Base-by-base conservation (phyloP, 2,329 filamentous ascomycete genomes). In the Chaetomiaceae sp. region DNA sequence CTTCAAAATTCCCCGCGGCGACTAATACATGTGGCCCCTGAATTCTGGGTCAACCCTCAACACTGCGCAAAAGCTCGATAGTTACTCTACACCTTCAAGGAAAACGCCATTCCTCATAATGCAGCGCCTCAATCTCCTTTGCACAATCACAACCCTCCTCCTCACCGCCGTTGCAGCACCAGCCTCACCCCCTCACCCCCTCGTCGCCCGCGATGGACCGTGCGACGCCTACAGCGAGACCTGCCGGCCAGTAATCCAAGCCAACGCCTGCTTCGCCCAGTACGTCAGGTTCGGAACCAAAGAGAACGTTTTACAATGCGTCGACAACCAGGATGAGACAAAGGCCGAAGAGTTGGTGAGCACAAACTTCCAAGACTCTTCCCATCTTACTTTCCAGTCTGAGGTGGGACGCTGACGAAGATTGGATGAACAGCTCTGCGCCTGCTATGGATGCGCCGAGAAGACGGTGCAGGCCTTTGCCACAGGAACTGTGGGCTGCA, bases 141-240 rank as follows among this genome's bases (percentile, higher is more conserved):
- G 38, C 25, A 50, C 33, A 4, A 17, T 46, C 33, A 38, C 34
- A 3, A 20, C 33, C 20, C 16, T 45, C n/a, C 5, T 27, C 6
- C n/a, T 21, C n/a, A 38, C 21, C 5, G 7, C 33, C 23, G 40
- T 50, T 2, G 33, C 13, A 12, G 48, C 23, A 13, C 40, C 40
- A 7, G 2, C 39, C 12, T 20, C 48, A 5, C 25, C 40, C 2
- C 17, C 48, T 8, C 23, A 23, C 33, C 2, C 33, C 5, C 34
- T 44, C 3, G 25, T 19, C 4, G 17, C 37, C n/a, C 40, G 41
- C 19, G 46, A 50, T 21, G 45, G 37, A 25, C 53, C 46, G 1
- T 55, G 50, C 16, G 50, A 55, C 38, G 45, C 53, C 30, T 53
- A n/a, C 45, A 53, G 50, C 38, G 46, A 53, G 30, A 44, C 37